Evolutionary conservation across 2,329 filamentous ascomycete genomes (phyloP).

Genomic region (Trichoderma sp.): DNA sequence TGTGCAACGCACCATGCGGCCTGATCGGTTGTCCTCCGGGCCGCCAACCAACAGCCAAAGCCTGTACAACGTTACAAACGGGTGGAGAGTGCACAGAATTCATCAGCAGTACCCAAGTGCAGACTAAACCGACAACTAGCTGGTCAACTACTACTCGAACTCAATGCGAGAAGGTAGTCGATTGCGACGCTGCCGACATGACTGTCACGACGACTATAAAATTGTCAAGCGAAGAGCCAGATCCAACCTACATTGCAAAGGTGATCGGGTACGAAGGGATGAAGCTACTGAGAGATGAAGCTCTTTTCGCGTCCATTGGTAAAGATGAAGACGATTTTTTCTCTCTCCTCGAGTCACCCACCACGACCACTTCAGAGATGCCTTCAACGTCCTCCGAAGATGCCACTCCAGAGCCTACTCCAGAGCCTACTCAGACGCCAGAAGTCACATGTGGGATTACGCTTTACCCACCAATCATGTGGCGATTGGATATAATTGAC

Average conservation of each 20-base stretch:
- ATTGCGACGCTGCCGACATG: slow-evolving; percentile 16
- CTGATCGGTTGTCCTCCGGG: not conserved
- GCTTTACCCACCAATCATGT: not conserved
- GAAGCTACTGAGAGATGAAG: not conserved
- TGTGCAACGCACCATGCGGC: slow-evolving; percentile 3
- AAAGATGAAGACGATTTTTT: not conserved
- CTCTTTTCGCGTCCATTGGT: not conserved
- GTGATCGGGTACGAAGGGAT: not conserved
- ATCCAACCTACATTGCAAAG: not conserved
- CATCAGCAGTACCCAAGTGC: not conserved
- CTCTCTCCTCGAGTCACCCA: not conserved
- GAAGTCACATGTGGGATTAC: not conserved
- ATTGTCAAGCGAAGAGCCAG: not conserved
- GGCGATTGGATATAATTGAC: not conserved
- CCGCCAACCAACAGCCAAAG: not conserved
- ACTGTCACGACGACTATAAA: slow-evolving; percentile 1
- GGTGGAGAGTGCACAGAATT: slow-evolving; percentile 8
- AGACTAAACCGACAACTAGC: not conserved
- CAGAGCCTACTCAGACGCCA: not conserved
- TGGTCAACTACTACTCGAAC: slow-evolving; percentile 16
- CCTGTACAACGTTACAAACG: not conserved
- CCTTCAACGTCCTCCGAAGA: not conserved
- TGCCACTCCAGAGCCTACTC: not conserved
- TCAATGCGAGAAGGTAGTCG: slow-evolving; percentile 1
- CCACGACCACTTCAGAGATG: not conserved